phyloP scores from a whole-genome alignment of 1,284 basidiomycete species.

The Wallemia hederae region DNA sequence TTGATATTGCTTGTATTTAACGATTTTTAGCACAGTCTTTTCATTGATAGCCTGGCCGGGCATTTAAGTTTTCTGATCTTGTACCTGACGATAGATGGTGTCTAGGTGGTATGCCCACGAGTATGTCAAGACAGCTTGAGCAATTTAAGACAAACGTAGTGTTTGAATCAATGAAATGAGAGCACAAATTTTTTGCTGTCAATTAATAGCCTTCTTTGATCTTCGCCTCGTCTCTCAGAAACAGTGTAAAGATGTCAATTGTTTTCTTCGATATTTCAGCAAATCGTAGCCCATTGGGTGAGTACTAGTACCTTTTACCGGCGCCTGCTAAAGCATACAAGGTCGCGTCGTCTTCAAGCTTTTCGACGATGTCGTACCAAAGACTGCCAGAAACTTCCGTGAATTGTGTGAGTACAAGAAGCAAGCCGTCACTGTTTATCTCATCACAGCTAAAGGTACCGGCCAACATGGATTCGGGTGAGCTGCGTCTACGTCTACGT shows the following conservation, averaged over 20 bases:
- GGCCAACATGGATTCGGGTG: constrained; percentile 47
- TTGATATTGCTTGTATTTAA: no score
- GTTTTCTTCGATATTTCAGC: background rate
- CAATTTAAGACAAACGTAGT: no score
- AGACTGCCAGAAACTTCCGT: constrained; percentile 79
- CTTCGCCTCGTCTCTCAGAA: background rate
- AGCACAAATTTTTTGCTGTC: background rate
- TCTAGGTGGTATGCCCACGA: no score
- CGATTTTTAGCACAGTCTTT: no score
- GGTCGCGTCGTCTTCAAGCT: constrained; percentile 47
- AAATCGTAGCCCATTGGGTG: background rate
- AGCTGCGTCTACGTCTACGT: no score
- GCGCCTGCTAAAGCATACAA: background rate
- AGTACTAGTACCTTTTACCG: background rate
- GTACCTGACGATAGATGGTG: no score
- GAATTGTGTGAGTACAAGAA: no score
- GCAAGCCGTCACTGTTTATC: no score
- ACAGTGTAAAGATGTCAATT: background rate
- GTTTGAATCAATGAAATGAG: background rate
- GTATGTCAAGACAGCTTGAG: no score
- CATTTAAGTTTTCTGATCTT: no score
- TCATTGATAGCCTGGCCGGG: no score
- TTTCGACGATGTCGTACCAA: constrained; percentile 44
- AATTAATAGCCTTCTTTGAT: background rate
- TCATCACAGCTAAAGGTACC: no score